Percentiles rank a stretch among this genome's conserved stretches.
Evolutionary conservation across 2,329 filamentous ascomycete species (phyloP).

Genomic region (Diplodia mutila): DNA sequence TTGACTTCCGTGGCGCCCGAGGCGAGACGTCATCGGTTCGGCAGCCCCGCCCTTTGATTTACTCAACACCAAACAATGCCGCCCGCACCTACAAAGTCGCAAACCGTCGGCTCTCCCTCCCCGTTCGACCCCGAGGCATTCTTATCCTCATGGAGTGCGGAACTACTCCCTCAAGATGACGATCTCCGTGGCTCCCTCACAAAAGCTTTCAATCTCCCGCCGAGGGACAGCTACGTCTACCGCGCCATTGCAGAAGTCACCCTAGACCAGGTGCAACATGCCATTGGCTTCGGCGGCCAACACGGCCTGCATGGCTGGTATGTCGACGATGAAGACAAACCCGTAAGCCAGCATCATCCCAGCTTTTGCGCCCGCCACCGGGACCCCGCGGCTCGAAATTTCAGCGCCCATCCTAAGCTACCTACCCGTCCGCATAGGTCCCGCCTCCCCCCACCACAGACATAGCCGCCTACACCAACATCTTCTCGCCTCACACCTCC

Average conservation of each 20-base stretch:
- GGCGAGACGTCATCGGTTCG: not conserved
- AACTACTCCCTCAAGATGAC: slow-evolving; percentile 43
- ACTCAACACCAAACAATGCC: slow-evolving; percentile 24
- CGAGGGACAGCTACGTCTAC: slow-evolving; percentile 55
- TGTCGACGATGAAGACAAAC: slow-evolving; percentile 46
- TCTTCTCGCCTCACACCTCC: slow-evolving; percentile 65
- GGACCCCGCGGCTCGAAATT: slow-evolving; percentile 29
- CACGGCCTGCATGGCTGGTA: slow-evolving; percentile 58
- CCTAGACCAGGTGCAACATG: slow-evolving; percentile 53
- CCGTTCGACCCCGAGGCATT: slow-evolving; percentile 53
- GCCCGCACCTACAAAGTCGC: slow-evolving; percentile 11
- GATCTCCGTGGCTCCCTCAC: slow-evolving; percentile 53
- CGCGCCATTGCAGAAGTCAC: slow-evolving; percentile 56
- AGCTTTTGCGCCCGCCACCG: slow-evolving; percentile 15
- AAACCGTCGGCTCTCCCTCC: slow-evolving; percentile 5
- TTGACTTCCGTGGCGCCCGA: not conserved
- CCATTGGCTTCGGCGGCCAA: slow-evolving; percentile 51
- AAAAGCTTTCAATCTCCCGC: slow-evolving; percentile 52
- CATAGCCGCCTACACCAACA: slow-evolving; percentile 66
- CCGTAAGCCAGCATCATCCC: not conserved
- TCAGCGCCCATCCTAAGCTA: slow-evolving; percentile 10
- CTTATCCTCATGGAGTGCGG: slow-evolving; percentile 48
- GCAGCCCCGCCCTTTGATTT: slow-evolving; percentile 4
- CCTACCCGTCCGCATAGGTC: slow-evolving; percentile 32
- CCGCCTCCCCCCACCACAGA: slow-evolving; percentile 60